A percentile compares a stretch with the other conserved stretches of the same genome.
phyloP scores from a whole-genome alignment of 441 rosid species.

The Bruguiera hainesii region DNA sequence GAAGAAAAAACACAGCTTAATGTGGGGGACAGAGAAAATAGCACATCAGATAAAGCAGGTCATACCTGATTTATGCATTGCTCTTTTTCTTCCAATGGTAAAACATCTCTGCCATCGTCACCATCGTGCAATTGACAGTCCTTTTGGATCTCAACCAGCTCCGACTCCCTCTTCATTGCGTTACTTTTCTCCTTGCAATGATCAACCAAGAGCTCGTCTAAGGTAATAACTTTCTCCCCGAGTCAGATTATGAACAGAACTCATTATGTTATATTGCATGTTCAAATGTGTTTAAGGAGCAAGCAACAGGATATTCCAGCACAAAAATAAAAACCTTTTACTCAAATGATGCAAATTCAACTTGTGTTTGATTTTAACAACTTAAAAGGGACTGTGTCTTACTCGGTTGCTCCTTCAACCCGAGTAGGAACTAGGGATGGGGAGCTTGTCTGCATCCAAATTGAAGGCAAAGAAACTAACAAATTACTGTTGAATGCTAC shows the following conservation, averaged over 20 bases:
- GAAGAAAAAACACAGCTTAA: too few species aligned
- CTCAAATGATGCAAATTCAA: too few species aligned
- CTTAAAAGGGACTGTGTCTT: too few species aligned
- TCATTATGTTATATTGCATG: background rate
- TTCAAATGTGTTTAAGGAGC: background rate
- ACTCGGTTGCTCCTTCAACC: too few species aligned
- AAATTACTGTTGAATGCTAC: too few species aligned
- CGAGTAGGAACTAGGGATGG: too few species aligned
- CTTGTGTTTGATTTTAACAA: too few species aligned
- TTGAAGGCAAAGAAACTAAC: too few species aligned
- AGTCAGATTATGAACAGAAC: constrained; percentile 9
- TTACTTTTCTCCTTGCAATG: constrained; percentile 64
- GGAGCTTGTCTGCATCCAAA: too few species aligned
- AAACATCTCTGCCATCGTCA: constrained; percentile 48
- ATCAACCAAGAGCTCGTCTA: constrained; percentile 81
- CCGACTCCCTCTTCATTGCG: constrained; percentile 45
- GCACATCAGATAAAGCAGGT: too few species aligned
- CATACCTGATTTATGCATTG: constrained; percentile 45
- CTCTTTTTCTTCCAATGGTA: constrained; percentile 46
- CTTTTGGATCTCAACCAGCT: constrained; percentile 42
- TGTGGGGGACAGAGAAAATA: too few species aligned
- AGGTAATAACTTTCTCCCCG: constrained; percentile 66
- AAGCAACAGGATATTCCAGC: background rate
- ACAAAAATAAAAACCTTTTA: too few species aligned
- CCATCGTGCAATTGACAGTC: constrained; percentile 64